Conservation (phyloP, 495 filamentous ascomycete species). For the Beverwykella pulmonaria region DNA sequence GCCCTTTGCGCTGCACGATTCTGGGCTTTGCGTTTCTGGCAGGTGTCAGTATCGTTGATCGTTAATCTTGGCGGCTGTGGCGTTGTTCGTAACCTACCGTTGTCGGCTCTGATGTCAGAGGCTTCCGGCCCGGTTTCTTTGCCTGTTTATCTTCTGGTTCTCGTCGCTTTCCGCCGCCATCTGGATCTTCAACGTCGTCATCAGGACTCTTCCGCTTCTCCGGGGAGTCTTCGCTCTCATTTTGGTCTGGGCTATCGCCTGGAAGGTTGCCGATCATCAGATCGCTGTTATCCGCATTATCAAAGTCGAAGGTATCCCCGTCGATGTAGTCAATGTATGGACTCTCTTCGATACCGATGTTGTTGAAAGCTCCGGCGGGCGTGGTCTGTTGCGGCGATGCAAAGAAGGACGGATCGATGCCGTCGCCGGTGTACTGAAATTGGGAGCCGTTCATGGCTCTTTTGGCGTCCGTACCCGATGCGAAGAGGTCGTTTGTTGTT, state of each 20-base stretch:
- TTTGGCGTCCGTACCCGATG: conserved; percentile 8
- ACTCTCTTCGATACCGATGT: conserved; percentile 64
- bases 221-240: conserved; percentile 63
- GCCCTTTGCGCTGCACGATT: conserved; percentile 96
- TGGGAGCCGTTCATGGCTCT: conserved; percentile 15
- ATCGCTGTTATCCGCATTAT: conserved; percentile 53
- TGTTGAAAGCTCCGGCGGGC: conserved; percentile 51
- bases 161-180: conserved; percentile 72
- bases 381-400: conserved; percentile 53
- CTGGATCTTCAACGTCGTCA: conserved; percentile 56
- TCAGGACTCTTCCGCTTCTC: conserved; percentile 84
- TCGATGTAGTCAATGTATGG: conserved; percentile 82
- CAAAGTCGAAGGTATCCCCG: conserved; percentile 67
- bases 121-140: conserved; percentile 97
- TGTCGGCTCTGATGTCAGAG: conserved; percentile 90
- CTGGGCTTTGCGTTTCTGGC: conserved; percentile 95
- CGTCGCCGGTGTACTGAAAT: conserved; percentile 30
- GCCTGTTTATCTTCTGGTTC: conserved; percentile 75
- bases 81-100: conserved; percentile 65
- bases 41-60: conserved; percentile 50
- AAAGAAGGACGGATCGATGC: conserved; percentile 30
- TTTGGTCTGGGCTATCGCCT: conserved; percentile 53
- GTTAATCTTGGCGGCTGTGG: not conserved
- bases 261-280: conserved; percentile 80
- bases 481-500: conserved; percentile 23